Conservation (phyloP, 768 basidiomycete genomes). For the Cystoderma amianthinum region DNA sequence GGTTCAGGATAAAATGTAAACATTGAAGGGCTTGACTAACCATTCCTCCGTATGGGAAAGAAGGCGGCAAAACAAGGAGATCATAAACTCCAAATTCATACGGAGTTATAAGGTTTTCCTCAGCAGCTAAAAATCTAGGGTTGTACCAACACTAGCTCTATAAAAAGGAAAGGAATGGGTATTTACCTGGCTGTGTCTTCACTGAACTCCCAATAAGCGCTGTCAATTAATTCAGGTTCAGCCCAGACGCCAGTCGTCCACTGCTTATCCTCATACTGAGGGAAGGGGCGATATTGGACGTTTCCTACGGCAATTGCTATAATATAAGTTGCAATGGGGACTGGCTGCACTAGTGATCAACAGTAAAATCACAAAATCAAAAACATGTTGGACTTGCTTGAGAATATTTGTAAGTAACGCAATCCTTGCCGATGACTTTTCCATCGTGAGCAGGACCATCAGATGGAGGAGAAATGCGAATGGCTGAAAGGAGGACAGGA, state of each 20-base stretch:
- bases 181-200: conserved; percentile 72
- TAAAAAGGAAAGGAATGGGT: neutral
- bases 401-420: conserved; percentile 67
- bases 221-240: conserved; percentile 76
- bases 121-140: conserved; percentile 64
- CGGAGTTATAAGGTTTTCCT: conserved; percentile 66
- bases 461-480: conserved; percentile 68
- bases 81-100: conserved; percentile 90
- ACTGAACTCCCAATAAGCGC: conserved; percentile 81
- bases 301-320: conserved; percentile 88
- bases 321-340: conserved; percentile 88
- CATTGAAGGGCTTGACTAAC: conserved; percentile 24
- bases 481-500: conserved; percentile 82
- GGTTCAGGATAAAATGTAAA: conserved; percentile 1
- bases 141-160: neutral
- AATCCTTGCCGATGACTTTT: conserved; percentile 66
- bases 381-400: conserved; percentile 66
- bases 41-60: conserved; percentile 93
- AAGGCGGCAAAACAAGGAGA: conserved; percentile 80
- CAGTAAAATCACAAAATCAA: too few relatives aligned
- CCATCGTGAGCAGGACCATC: conserved; percentile 68
- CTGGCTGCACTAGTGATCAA: conserved; percentile 53
- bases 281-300: conserved; percentile 65
- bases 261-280: conserved; percentile 47
- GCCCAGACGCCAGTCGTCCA: conserved; percentile 91